Conservation (phyloP, 2,329 filamentous ascomycete genomes). For the Neoascochyta sp. region DNA sequence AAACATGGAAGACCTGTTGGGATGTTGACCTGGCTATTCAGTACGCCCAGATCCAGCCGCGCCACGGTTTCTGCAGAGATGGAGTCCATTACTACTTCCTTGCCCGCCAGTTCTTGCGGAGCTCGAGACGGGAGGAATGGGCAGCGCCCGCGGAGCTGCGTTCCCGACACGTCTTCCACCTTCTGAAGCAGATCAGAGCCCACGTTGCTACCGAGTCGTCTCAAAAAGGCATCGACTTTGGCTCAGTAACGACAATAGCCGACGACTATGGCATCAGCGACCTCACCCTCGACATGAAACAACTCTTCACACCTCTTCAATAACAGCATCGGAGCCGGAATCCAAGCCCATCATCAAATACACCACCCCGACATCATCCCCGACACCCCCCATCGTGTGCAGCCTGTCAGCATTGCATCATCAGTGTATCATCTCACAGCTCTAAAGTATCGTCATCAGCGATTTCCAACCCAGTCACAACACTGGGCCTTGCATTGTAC, state of each 20-base stretch:
- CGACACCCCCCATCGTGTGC: conserved; percentile 3
- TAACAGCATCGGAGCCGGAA: conserved; percentile 10
- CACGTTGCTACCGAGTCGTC: conserved; percentile 63
- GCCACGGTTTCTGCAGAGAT: conserved; percentile 68
- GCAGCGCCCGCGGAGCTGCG: conserved; percentile 57
- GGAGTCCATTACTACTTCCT: conserved; percentile 72
- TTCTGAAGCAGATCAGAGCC: conserved; percentile 57
- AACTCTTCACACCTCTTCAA: conserved; percentile 61
- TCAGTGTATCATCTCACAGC: conserved; percentile 20
- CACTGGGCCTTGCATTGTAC: conserved; percentile 26
- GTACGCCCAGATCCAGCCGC: conserved; percentile 59
- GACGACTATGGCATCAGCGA: conserved; percentile 62
- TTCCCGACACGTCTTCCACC: conserved; percentile 57
- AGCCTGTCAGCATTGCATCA: conserved; percentile 16
- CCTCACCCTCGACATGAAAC: conserved; percentile 67
- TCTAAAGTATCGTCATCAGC: conserved; percentile 10
- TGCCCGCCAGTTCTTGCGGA: conserved; percentile 62
- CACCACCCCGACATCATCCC: conserved; percentile 2
- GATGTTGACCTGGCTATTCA: conserved; percentile 66
- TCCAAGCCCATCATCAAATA: too few relatives aligned
- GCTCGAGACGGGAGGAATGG: conserved; percentile 53
- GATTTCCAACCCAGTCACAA: conserved; percentile 14
- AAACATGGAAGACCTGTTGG: conserved; percentile 71
- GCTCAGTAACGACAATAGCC: conserved; percentile 66
- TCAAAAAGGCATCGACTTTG: conserved; percentile 62